phyloP scores from a whole-genome alignment of 805 yeast species.

The Priceomyces carsonii region DNA sequence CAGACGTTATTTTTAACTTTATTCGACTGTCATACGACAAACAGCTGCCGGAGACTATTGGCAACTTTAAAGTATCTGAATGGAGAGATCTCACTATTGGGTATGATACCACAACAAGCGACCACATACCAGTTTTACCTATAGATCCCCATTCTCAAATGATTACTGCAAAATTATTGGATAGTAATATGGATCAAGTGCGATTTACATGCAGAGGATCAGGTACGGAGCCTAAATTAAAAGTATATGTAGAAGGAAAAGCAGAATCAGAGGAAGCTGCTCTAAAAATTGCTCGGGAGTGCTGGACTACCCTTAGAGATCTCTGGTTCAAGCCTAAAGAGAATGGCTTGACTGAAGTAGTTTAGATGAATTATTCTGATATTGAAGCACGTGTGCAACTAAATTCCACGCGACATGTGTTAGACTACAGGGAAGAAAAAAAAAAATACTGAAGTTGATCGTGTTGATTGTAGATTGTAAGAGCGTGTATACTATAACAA shows the following conservation, averaged over 20 bases:
- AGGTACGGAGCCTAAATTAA: constrained; percentile 95
- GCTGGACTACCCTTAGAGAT: constrained; percentile 61
- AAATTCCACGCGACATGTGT: constrained; percentile 2
- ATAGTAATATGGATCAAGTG: constrained; percentile 28
- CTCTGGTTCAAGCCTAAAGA: constrained; percentile 72
- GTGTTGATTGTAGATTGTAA: no score
- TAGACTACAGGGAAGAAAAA: background rate
- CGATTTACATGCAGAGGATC: constrained; percentile 90
- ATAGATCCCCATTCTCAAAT: constrained; percentile 76
- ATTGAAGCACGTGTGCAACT: constrained; percentile 7
- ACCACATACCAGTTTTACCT: constrained; percentile 65
- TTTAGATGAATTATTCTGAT: constrained; percentile 10
- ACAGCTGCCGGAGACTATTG: constrained; percentile 51
- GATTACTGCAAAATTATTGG: constrained; percentile 65
- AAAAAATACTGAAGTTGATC: no score
- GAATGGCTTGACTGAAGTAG: constrained; percentile 38
- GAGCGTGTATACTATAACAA: no score
- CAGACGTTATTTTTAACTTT: constrained; percentile 52
- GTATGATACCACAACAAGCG: constrained; percentile 66
- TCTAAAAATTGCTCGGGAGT: constrained; percentile 49
- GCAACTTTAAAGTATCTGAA: constrained; percentile 52
- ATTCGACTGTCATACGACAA: constrained; percentile 42
- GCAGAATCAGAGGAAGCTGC: constrained; percentile 51
- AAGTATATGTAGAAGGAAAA: constrained; percentile 84
- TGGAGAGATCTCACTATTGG: constrained; percentile 90